Base-by-base conservation (phyloP, 2,329 filamentous ascomycete genomes). In the Lachnellula arida region DNA sequence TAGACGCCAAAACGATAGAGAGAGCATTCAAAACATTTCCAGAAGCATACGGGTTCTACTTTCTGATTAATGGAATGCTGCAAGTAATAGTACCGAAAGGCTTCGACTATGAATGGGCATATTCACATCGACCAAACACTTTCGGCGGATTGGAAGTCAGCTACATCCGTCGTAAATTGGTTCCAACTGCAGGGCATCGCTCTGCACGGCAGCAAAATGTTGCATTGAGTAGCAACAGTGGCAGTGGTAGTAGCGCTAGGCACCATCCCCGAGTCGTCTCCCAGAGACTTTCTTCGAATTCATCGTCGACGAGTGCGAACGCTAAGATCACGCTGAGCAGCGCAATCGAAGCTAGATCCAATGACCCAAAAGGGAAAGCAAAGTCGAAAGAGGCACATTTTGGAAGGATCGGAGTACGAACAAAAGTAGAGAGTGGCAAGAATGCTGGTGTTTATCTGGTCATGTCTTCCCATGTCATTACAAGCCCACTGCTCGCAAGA, bases 81-180 rank as follows among this genome's bases (percentile, higher is more conserved):
- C 51, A 54, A 23, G 25, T 54, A 17, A 22, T 54, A 5, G 28
- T 54, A 5, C 51, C 51, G 14, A 42, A 48, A 25, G 4, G 35
- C 35, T 54, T 54, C n/a, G 42, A 54, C 17, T 54, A 39, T 15
- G 43, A 54, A 11, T 42, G 46, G 28, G 51, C 44, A 11, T 49
- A 47, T 35, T 54, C 51, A n/a, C 40, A 54, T 19, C 43, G 34
- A 15, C 51, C 51, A 5, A 47, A 49, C 46, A 15, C 15, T 17
- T 54, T 54, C 35, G 51, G 51, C 14, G 51, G 51, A 6, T 32
- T 54, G 32, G 32, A 54, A 42, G 43, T 54, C 23, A 35, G 51
- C 28, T 54, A 54, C 32, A 54, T 54, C 17, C 35, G 22, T 19
- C 42, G 39, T 17, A 54, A 32, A 2, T 23, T 54, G 14, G 23